phyloP scores from a whole-genome alignment of 2,329 filamentous ascomycete genomes.

The Cytospora schulzeri region DNA sequence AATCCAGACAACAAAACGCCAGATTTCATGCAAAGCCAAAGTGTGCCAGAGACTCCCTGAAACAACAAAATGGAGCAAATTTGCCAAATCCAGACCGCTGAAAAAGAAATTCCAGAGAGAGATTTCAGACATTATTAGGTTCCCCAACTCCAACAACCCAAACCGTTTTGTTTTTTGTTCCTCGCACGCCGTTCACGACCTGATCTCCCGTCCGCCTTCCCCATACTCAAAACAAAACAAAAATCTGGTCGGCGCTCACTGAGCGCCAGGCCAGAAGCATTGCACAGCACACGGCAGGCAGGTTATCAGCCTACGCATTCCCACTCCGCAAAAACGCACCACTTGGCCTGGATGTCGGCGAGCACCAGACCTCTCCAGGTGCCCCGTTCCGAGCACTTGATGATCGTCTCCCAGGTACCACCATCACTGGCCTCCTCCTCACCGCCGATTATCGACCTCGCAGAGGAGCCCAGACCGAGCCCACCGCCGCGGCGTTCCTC shows the following conservation, averaged over 20 bases:
- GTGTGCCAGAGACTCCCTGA: neutral
- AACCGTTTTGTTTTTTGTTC: neutral
- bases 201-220: neutral
- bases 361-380: conserved; percentile 81
- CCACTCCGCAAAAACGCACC: conserved; percentile 95
- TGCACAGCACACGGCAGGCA: too few relatives aligned
- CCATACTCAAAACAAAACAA: neutral
- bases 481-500: conserved; percentile 64
- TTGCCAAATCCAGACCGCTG: conserved; percentile 1
- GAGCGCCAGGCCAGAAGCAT: neutral
- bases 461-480: conserved; percentile 45
- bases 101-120: conserved; percentile 22
- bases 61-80: conserved; percentile 2
- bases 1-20: conserved; percentile 6
- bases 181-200: neutral
- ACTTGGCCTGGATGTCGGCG: conserved; percentile 81
- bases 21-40: conserved; percentile 3
- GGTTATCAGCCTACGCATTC: conserved; percentile 48
- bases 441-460: conserved; percentile 15
- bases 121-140: conserved; percentile 13
- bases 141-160: neutral
- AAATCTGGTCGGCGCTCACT: neutral
- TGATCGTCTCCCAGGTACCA: conserved; percentile 84
- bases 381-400: conserved; percentile 83
- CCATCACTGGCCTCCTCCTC: conserved; percentile 67